Conservation (phyloP, 179 eudicot genomes). For the Heliamphora pulchella region DNA sequence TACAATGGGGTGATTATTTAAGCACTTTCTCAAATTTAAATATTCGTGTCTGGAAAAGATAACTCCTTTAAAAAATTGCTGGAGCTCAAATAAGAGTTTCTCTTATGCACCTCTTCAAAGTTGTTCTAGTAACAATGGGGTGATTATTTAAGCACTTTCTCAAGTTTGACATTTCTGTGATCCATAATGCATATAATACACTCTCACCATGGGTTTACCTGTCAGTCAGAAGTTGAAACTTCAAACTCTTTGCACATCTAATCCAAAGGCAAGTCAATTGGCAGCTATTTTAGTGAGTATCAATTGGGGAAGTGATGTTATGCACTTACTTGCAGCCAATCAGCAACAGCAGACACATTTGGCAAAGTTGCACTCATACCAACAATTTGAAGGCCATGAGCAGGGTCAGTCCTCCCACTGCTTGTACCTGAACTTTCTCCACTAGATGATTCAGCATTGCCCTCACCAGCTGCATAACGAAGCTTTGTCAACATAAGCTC, state of each 20-base stretch:
- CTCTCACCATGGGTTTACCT: background rate
- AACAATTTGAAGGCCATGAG: conserved; percentile 89
- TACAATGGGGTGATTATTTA: background rate
- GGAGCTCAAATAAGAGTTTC: background rate
- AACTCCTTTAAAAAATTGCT: background rate
- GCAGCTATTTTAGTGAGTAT: background rate
- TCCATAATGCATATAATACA: background rate
- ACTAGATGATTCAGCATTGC: conserved; percentile 65
- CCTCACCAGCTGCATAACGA: conserved; percentile 97
- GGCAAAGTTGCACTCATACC: conserved; percentile 99
- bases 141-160: background rate
- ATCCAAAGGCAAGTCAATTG: conserved; percentile 5
- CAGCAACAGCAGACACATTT: conserved; percentile 94
- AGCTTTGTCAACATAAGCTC: conserved; percentile 97
- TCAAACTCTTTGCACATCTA: background rate
- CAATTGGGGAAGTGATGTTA: background rate
- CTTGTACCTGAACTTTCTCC: conserved; percentile 86
- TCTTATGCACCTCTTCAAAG: background rate
- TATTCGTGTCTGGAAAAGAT: background rate
- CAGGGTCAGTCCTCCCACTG: conserved; percentile 69
- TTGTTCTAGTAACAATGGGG: background rate
- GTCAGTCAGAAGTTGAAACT: background rate
- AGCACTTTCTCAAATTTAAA: background rate
- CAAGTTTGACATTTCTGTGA: background rate
- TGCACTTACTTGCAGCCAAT: conserved; percentile 92